Base-by-base conservation (phyloP, 1,284 basidiomycete genomes). In the Xanthoconium separans region DNA sequence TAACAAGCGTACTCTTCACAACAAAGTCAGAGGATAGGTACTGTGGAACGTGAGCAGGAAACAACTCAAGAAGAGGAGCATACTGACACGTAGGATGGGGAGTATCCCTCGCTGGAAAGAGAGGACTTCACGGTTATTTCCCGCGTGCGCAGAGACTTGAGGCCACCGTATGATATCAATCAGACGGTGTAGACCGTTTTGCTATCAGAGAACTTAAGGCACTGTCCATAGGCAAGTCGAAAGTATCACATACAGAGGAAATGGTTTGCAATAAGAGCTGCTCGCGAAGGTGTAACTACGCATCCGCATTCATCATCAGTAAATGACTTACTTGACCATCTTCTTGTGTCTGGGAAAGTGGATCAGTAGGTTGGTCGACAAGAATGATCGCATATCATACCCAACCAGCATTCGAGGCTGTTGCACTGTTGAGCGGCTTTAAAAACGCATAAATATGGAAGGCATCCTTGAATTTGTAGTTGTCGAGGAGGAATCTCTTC, bases 21-120 rank as follows among this genome's bases (percentile, higher is more conserved):
- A 89, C 79, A 44, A 82, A 76, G 41, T 84, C 79, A 2, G 84
- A 87, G 0, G 85, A 77, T 29, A 85, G 68, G 59, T 85, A 87
- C 83, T 88, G 48, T 22, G 34, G 34, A 1, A 40, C 24, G 41
- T 56, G 46, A 57, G 56, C 6, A 5, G 16, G 42, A 46, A 3
- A 12, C n/a, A 37, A 24, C 18, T 15, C 29, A 22, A 61, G 24
- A 40, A 44, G 44, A 44, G 57, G 9, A 27, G 20, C 15, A 11
- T 6, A 54, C 75, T 39, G 60, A 87, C 85, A 50, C 79, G 75
- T 20, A 89, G 68, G 13, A 88, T 57, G 0, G 81, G 82, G 13
- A 88, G 66, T 55, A 80, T 79, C 0, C 79, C 82, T 20, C 76
- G 70, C 58, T 87, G 85, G 54, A 88, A 89, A 0, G 85, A 87